A percentile compares a stretch with the other conserved stretches of the same genome.
phyloP scores from a whole-genome alignment of 129 eudicot genomes.

The Escallonia rubra region DNA sequence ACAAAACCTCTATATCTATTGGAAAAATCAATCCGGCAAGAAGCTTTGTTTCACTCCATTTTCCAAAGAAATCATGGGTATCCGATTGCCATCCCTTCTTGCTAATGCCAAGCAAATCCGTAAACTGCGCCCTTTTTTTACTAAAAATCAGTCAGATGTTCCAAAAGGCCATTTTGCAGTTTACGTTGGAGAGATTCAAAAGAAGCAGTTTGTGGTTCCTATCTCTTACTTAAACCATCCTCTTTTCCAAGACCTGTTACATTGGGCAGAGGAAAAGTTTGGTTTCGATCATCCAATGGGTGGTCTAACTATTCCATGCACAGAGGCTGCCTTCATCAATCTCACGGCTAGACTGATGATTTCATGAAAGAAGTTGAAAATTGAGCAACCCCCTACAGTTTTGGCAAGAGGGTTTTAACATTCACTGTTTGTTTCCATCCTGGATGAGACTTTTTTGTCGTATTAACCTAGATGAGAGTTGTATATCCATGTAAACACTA shows the following conservation, averaged over 20 bases:
- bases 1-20: background rate
- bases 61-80: background rate
- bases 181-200: constrained; percentile 40
- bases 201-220: constrained; percentile 40
- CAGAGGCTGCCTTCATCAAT: constrained; percentile 27
- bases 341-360: constrained; percentile 10
- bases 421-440: no score
- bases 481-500: background rate
- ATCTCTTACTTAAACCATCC: constrained; percentile 36
- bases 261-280: constrained; percentile 41
- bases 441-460: background rate
- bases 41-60: background rate
- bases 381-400: no score
- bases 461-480: background rate
- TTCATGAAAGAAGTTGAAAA: background rate
- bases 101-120: background rate
- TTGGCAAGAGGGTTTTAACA: no score
- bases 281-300: constrained; percentile 31
- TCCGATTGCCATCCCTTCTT: background rate
- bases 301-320: constrained; percentile 10
- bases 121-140: background rate
- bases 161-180: constrained; percentile 52
- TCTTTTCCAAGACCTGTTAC: constrained; percentile 28
- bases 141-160: constrained; percentile 10
- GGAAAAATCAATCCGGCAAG: background rate